phyloP scores from a whole-genome alignment of 768 basidiomycete genomes.

The Lactarius indigo region DNA sequence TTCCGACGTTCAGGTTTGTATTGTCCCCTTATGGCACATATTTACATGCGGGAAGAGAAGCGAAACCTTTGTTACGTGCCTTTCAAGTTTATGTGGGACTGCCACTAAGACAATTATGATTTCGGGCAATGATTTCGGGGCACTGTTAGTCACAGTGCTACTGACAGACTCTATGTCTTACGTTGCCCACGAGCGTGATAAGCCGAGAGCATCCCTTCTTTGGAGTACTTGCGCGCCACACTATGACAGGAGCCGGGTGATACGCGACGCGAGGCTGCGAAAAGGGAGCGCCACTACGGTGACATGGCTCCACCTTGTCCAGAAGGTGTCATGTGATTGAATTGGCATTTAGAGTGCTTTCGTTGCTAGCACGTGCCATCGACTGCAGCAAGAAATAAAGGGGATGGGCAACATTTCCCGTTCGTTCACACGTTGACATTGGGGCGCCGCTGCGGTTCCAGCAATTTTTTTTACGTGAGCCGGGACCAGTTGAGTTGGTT shows the following conservation, averaged over 20 bases:
- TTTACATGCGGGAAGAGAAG: not conserved
- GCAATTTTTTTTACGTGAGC: not conserved
- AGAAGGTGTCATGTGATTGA: not conserved
- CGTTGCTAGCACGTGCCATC: not conserved
- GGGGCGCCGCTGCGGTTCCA: not conserved
- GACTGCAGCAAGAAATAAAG: not conserved
- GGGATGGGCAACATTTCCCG: not conserved
- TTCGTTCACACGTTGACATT: not conserved
- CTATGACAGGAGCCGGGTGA: not conserved
- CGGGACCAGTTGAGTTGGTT: not conserved
- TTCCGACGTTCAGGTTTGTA: not conserved
- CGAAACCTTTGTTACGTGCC: not conserved
- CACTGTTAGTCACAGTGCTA: not conserved
- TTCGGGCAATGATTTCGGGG: not conserved
- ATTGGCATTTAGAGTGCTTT: not conserved
- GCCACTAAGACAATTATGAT: constrained; percentile 1
- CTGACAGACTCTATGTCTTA: no score
- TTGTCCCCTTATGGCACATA: not conserved
- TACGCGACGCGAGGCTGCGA: not conserved
- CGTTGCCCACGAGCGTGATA: not conserved
- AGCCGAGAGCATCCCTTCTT: not conserved
- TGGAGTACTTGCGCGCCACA: not conserved
- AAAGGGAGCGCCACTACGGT: constrained; percentile 1
- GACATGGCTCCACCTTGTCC: constrained; percentile 6
- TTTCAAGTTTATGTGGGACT: not conserved